These are phyloP conservation scores for Talaromyces borbonicus DNA, from an alignment of 495 filamentous ascomycete genomes.

Conservation along the genomic window DNA sequence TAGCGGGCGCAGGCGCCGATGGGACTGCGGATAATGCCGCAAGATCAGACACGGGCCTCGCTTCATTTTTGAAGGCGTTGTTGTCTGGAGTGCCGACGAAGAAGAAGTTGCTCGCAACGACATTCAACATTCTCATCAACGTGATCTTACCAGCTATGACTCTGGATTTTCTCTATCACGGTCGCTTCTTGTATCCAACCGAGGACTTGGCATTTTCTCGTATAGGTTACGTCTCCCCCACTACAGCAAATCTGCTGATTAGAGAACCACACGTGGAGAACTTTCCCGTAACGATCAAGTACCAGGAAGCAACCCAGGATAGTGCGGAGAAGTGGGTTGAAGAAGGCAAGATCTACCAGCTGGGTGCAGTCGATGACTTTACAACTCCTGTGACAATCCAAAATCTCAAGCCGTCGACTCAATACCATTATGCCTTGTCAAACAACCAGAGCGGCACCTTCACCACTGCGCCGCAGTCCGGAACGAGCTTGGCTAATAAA, in stretches of 20 bases:
- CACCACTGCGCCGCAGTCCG: slow-evolving; percentile 57
- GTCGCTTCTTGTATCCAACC: slow-evolving; percentile 52
- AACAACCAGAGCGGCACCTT: slow-evolving; percentile 74
- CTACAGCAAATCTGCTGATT: slow-evolving; percentile 69
- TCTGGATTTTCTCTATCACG: slow-evolving; percentile 65
- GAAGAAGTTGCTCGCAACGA: slow-evolving; percentile 43
- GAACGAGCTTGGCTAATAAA: slow-evolving; percentile 47
- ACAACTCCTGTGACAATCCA: slow-evolving; percentile 54
- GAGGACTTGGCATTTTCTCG: slow-evolving; percentile 75
- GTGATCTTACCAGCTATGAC: slow-evolving; percentile 51
- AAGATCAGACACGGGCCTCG: no score
- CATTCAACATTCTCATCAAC: slow-evolving; percentile 64
- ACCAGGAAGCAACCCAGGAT: slow-evolving; percentile 29
- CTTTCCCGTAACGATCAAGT: slow-evolving; percentile 63
- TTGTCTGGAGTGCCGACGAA: slow-evolving; percentile 66
- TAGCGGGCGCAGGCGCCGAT: background rate
- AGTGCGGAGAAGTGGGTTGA: slow-evolving; percentile 47
- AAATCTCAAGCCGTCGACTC: slow-evolving; percentile 47
- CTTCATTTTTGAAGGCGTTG: slow-evolving; percentile 48
- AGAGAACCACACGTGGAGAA: slow-evolving; percentile 69
- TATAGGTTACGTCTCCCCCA: slow-evolving; percentile 75
- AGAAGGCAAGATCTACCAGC: slow-evolving; percentile 50
- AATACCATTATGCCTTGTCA: slow-evolving; percentile 73
- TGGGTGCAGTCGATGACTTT: slow-evolving; percentile 71
- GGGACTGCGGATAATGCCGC: background rate